Conservation (phyloP, 108 stramenopile genomes). For the Poteriospumella lacustris region DNA sequence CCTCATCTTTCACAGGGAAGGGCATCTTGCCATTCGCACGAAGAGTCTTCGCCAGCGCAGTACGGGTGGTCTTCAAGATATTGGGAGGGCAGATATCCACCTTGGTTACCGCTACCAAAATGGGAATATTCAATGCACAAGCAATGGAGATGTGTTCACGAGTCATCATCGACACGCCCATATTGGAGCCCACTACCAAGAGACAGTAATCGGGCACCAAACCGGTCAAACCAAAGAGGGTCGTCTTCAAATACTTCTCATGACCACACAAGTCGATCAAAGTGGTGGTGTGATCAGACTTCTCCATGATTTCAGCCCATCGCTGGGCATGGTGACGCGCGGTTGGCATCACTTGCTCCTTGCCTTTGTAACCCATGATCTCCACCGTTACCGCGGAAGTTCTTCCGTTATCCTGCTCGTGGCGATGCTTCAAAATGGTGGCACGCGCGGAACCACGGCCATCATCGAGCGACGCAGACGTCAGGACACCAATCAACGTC, state of each 20-base stretch:
- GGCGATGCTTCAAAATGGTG: constrained; percentile 88
- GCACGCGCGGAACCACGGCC: constrained; percentile 87
- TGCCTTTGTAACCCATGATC: constrained; percentile 77
- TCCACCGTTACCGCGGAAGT: constrained; percentile 88
- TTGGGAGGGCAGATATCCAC: constrained; percentile 89
- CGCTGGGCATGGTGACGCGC: constrained; percentile 38
- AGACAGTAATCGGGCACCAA: constrained; percentile 86
- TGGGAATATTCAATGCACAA: constrained; percentile 84
- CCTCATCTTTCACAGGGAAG: constrained; percentile 60
- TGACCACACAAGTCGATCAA: constrained; percentile 97
- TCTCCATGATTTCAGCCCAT: constrained; percentile 54
- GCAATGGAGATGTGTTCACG: constrained; percentile 93
- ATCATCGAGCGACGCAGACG: constrained; percentile 80
- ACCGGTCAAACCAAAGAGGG: constrained; percentile 88
- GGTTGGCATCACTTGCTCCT: constrained; percentile 55
- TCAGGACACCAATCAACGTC: constrained; percentile 87
- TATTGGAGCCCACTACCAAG: constrained; percentile 87
- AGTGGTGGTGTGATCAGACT: constrained; percentile 73
- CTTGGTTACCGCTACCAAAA: constrained; percentile 89
- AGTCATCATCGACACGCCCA: constrained; percentile 97
- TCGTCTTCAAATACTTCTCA: constrained; percentile 97
- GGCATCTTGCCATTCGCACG: constrained; percentile 58
- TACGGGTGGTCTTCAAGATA: constrained; percentile 78
- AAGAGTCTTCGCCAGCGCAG: constrained; percentile 46
- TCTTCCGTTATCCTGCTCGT: constrained; percentile 92